phyloP scores from a whole-genome alignment of 495 filamentous ascomycete genomes.

The Cairneyella variabilis region DNA sequence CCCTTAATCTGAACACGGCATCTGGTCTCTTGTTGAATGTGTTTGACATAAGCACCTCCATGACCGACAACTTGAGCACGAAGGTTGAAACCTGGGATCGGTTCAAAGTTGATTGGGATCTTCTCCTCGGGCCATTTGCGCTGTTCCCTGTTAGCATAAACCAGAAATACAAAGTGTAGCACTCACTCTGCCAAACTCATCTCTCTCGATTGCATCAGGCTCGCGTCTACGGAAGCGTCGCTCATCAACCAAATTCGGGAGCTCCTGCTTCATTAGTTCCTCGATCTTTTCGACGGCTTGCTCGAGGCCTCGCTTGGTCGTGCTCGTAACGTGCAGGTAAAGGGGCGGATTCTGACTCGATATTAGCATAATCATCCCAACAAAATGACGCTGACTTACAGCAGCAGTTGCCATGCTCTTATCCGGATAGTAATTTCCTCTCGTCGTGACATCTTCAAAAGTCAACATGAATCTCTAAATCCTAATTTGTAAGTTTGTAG shows the following conservation, averaged over 20 bases:
- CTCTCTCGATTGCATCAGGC: conserved; percentile 85
- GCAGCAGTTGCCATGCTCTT: conserved; percentile 93
- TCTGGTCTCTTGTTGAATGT: conserved; percentile 90
- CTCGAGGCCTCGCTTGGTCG: conserved; percentile 85
- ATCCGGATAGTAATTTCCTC: conserved; percentile 93
- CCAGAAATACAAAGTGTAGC: not conserved
- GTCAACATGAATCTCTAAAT: conserved; percentile 44
- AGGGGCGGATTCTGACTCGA: conserved; percentile 78
- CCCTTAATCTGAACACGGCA: conserved; percentile 98
- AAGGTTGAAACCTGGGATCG: conserved; percentile 92
- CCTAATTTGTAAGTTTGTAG: conserved; percentile 45
- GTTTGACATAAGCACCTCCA: conserved; percentile 90
- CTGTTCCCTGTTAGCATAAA: conserved; percentile 41
- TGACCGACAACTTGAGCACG: conserved; percentile 93
- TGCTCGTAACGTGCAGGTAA: conserved; percentile 93
- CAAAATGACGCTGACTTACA: conserved; percentile 51
- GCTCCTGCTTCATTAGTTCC: conserved; percentile 92
- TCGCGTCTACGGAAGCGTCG: conserved; percentile 87
- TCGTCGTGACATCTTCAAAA: conserved; percentile 96
- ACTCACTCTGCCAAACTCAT: conserved; percentile 88
- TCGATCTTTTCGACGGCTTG: conserved; percentile 81
- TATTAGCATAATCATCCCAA: not conserved
- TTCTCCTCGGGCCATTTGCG: conserved; percentile 98
- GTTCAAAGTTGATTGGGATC: conserved; percentile 85
- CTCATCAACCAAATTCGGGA: conserved; percentile 93